Base-by-base conservation (phyloP, 73 alveolate species). In the Tetrahymena thermophila region DNA sequence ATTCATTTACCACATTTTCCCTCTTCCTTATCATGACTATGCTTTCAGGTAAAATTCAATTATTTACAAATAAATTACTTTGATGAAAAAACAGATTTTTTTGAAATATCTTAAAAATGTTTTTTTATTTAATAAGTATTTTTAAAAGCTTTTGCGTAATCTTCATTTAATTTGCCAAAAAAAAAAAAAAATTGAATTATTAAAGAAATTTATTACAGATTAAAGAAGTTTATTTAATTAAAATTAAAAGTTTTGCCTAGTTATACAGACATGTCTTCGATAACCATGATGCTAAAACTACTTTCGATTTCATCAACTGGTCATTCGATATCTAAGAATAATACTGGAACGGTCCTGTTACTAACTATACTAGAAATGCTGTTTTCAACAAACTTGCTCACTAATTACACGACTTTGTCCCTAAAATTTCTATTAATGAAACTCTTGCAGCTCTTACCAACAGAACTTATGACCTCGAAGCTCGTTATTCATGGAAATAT, bases 401-500 rank as follows among this genome's bases (percentile, higher is more conserved):
- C 42, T 71, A 71, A 71, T 71, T 28, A n/a, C 89, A 71, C 89
- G 89, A 71, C 11, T 71, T 71, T 71, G 89, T 40, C 17, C 89
- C 89, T 31, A 71, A 71, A 31, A 71, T 71, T 85, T 28, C 94
- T 85, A 85, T 85, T 34, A 42, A 38, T 35, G 94, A 85, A 85
- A 42, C 94, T 35, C 56, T 38, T 34, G 3, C 58, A 3, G 94
- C 94, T 23, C 35, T 85, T 85, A 83, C 97, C 23, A 85, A 71
- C 37, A 71, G 89, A 25, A 71, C 89, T 25, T 71, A 95, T 17
- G 85, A 95, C 35, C 84, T 95, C 11, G 38, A 95, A 34, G 71
- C 97, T 23, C 93, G 97, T 85, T 44, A 50, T 17, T 85, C 95
- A 85, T 95, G 97, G 97, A 95, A 95, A 89, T 95, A 95, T 35